Percentiles rank a stretch among this genome's conserved stretches.
phyloP scores from a whole-genome alignment of 108 stramenopile species.

The Pseudonitzschia pungens region DNA sequence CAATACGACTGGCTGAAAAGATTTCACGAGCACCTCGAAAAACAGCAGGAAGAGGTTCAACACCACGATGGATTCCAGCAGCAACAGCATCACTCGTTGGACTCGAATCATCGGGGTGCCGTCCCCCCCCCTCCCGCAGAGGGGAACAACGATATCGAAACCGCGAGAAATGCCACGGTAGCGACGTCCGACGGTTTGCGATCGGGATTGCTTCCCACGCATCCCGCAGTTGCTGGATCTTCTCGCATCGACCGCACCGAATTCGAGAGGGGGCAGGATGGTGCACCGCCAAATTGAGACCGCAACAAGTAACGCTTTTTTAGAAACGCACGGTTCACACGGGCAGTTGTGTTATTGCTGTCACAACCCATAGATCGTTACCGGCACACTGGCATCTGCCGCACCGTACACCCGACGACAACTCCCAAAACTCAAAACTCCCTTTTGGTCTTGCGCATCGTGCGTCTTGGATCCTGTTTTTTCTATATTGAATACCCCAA shows the following conservation, averaged over 20 bases:
- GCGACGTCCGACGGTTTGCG: background rate
- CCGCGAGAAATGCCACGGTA: background rate
- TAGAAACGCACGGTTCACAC: no score
- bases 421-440: no score
- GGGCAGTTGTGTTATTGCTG: no score
- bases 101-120: no score
- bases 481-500: no score
- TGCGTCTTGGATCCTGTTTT: no score
- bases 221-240: background rate
- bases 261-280: background rate
- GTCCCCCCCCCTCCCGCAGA: background rate
- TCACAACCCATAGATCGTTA: no score
- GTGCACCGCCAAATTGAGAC: background rate
- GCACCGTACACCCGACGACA: no score
- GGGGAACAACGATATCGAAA: background rate
- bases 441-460: no score
- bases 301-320: background rate
- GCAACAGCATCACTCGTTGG: no score
- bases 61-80: background rate
- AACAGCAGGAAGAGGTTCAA: constrained; percentile 12
- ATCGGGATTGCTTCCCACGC: background rate
- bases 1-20: constrained; percentile 38
- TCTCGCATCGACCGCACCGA: background rate
- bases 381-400: no score
- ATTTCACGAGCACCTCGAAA: constrained; percentile 32